These are phyloP conservation scores for Sugiyamaella japonica DNA, from an alignment of 1,139 yeast species.

Conservation along the genomic window DNA sequence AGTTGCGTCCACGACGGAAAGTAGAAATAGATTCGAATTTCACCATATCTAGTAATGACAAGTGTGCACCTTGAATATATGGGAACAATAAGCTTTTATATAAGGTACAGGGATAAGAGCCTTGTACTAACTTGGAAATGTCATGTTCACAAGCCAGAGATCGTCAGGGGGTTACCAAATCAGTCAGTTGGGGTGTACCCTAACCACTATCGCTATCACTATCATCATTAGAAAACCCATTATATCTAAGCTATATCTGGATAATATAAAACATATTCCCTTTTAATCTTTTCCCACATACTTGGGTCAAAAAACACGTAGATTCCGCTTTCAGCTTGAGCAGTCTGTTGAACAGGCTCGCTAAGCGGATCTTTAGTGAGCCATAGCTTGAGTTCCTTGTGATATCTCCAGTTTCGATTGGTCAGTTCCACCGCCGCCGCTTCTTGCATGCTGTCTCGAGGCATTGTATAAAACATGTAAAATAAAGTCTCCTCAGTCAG, in stretches of 20 bases:
- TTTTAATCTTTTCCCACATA: constrained; percentile 90
- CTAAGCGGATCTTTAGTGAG: constrained; percentile 88
- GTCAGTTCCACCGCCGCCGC: constrained; percentile 85
- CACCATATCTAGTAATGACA: background rate
- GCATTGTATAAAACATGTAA: constrained; percentile 90
- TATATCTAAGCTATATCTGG: constrained; percentile 43
- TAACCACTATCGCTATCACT: background rate
- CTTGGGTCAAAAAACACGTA: constrained; percentile 95
- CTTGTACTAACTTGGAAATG: background rate
- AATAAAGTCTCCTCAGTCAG: constrained; percentile 92
- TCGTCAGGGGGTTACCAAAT: background rate
- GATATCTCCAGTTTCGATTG: constrained; percentile 94
- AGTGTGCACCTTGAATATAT: background rate
- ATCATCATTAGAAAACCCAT: background rate
- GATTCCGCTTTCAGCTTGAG: constrained; percentile 90
- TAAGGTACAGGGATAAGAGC: background rate
- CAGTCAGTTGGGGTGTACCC: background rate
- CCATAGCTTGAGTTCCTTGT: constrained; percentile 95
- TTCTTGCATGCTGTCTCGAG: constrained; percentile 91
- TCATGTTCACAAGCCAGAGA: background rate
- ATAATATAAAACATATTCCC: constrained; percentile 45
- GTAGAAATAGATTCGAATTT: constrained; percentile 4
- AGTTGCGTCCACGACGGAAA: background rate
- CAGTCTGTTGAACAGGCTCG: constrained; percentile 84
- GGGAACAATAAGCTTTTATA: no score